Evolutionary conservation across 441 rosid genomes (phyloP).

Genomic region (Corymbia calophylla): DNA sequence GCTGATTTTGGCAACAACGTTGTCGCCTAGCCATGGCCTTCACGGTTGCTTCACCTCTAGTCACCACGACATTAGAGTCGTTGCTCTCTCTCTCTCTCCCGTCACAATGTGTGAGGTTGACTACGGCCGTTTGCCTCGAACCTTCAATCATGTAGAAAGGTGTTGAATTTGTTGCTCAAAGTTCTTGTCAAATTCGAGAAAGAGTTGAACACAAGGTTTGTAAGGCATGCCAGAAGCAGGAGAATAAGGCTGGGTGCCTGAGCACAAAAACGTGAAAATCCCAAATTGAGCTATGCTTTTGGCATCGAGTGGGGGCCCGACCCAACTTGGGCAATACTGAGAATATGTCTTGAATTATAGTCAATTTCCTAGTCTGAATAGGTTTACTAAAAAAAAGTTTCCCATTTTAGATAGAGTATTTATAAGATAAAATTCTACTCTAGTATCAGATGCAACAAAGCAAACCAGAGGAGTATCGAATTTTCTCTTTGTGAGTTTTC

Average conservation of each 20-base stretch:
- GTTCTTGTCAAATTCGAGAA: neutral
- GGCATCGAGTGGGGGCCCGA: neutral
- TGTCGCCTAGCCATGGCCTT: neutral
- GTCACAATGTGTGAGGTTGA: neutral
- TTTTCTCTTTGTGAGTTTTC: no score
- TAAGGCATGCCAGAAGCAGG: neutral
- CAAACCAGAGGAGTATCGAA: no score
- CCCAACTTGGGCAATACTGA: neutral
- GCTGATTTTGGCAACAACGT: neutral
- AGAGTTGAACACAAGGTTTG: neutral
- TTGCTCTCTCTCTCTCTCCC: neutral
- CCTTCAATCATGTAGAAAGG: neutral
- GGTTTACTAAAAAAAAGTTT: neutral
- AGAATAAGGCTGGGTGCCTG: neutral
- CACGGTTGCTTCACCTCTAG: neutral
- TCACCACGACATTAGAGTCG: neutral
- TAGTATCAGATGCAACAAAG: rapidly evolving
- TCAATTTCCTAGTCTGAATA: neutral
- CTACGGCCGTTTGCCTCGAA: neutral
- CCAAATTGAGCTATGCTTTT: neutral
- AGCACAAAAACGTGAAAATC: neutral
- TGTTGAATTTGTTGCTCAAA: neutral
- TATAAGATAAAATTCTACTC: neutral
- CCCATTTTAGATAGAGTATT: neutral
- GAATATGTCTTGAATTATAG: neutral